Evolutionary conservation across 2,329 filamentous ascomycete species (phyloP), one percentile per base, ranked within the genome.

Genomic region (Diaporthe sp.): DNA sequence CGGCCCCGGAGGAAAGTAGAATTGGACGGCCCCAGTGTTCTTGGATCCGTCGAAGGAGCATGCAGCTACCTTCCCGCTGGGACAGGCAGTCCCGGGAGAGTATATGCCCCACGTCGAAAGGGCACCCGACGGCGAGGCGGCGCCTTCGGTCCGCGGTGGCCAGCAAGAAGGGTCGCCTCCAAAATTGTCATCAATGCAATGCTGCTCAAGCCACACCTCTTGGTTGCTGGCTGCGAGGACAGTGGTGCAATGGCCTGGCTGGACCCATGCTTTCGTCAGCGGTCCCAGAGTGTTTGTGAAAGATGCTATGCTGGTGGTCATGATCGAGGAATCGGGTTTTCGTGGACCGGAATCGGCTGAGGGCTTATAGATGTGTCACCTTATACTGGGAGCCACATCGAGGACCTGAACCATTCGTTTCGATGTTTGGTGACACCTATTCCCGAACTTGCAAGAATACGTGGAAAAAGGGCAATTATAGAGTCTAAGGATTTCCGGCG

Each of bases 41-140:
- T 47, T 13, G 1, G 60, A 65, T 8, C 42, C 42, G 13, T 65
- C 60, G 17, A 22, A 65, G 25, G 60, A 47, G 60, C 60, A 65
- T 34, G 39, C 60, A 13, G 60, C 7, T 0, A 47, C 42, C 60
- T 31, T 47, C 1, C 42, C 60, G 17, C 60, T 65, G 39, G 42
- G 60, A 13, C 60, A 65, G 28, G 9, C 13, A 20, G 25, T 47
- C 22, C 39, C 60, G 9, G 53, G 42, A 22, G 60, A 65, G 17
- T 65, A 65, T 47, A 65, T 65, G 13, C 39, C 60, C 60, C 60
- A 65, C 7, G 60, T 65, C 25, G 39, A 47, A 31, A 65, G 60
- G 2, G 60, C 60, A 1, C 60, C 39, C 8, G 60, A 65, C 13
- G 22, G 39, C 60, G 60, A 65, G 25, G 60, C 60, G 15, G 60